Conservation (phyloP, 805 yeast species). For the Pichia occidentalis region DNA sequence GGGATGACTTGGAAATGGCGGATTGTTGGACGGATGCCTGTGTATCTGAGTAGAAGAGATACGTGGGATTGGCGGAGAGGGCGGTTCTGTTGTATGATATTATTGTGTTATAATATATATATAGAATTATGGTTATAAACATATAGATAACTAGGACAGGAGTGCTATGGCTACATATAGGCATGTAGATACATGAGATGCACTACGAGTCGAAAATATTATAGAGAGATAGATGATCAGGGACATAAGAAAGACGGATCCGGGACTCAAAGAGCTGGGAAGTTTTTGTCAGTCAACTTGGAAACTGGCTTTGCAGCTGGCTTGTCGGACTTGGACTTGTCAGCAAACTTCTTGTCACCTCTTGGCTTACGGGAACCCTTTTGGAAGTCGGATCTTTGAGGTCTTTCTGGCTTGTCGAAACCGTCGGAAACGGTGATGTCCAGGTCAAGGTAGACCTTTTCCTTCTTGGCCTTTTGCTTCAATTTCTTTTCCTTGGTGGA, state of each 20-base stretch:
- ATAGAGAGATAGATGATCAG: too few relatives aligned
- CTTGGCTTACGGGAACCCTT: conserved; percentile 23
- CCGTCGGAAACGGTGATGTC: conserved; percentile 64
- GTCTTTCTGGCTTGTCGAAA: conserved; percentile 25
- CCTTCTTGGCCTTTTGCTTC: conserved; percentile 72
- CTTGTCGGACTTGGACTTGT: conserved; percentile 16
- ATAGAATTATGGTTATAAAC: too few relatives aligned
- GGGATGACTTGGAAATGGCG: too few relatives aligned
- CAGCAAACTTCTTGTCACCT: conserved; percentile 8
- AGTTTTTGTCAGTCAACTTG: conserved; percentile 44
- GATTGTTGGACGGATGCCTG: too few relatives aligned
- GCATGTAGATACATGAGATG: neutral
- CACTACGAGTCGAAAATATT: too few relatives aligned
- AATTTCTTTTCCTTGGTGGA: conserved; percentile 60
- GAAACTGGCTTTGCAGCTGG: conserved; percentile 26
- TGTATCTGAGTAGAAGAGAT: too few relatives aligned
- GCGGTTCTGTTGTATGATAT: too few relatives aligned
- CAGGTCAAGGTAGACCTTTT: conserved; percentile 70
- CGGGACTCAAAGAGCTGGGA: conserved; percentile 54
- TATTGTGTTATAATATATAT: too few relatives aligned
- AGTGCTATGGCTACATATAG: too few relatives aligned
- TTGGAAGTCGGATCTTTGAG: conserved; percentile 26
- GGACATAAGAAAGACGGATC: neutral
- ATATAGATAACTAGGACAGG: too few relatives aligned
- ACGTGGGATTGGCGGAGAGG: too few relatives aligned